Percentiles rank a stretch among this genome's conserved stretches.
Conservation (phyloP, 768 basidiomycete genomes). For the Suillus subaureus region DNA sequence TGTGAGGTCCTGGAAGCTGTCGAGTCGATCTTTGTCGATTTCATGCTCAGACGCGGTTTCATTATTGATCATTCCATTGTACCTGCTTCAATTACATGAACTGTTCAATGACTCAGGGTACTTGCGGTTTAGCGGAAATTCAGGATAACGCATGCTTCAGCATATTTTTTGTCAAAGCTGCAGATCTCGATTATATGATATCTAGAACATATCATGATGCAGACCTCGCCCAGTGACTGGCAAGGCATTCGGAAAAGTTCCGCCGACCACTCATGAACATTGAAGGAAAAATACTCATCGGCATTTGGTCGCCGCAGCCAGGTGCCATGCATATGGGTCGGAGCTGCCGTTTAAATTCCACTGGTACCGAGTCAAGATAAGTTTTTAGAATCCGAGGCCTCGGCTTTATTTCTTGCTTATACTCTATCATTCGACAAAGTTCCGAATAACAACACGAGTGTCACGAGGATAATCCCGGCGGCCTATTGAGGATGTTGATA, state of each 20-base stretch:
- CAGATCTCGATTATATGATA: slow-evolving; percentile 37
- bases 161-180: slow-evolving; percentile 35
- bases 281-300: no score
- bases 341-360: slow-evolving; percentile 37
- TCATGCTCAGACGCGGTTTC: slow-evolving; percentile 33
- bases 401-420: not conserved
- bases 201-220: no score
- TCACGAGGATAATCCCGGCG: not conserved
- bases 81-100: slow-evolving; percentile 33
- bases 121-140: no score
- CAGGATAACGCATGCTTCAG: not conserved
- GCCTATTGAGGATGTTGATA: not conserved
- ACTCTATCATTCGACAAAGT: not conserved
- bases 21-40: slow-evolving; percentile 43
- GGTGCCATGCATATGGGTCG: no score
- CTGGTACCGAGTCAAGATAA: slow-evolving; percentile 41
- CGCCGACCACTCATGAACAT: no score
- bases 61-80: slow-evolving; percentile 36
- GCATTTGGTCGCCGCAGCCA: no score
- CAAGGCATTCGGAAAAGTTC: no score
- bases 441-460: not conserved
- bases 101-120: slow-evolving; percentile 36
- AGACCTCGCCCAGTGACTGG: no score
- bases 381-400: slow-evolving; percentile 14
- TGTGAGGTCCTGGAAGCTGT: slow-evolving; percentile 60